Evolutionary conservation across 345 rosid genomes (phyloP), one percentile per base, ranked within the genome.

Genomic region (Gossypium stocksii): DNA sequence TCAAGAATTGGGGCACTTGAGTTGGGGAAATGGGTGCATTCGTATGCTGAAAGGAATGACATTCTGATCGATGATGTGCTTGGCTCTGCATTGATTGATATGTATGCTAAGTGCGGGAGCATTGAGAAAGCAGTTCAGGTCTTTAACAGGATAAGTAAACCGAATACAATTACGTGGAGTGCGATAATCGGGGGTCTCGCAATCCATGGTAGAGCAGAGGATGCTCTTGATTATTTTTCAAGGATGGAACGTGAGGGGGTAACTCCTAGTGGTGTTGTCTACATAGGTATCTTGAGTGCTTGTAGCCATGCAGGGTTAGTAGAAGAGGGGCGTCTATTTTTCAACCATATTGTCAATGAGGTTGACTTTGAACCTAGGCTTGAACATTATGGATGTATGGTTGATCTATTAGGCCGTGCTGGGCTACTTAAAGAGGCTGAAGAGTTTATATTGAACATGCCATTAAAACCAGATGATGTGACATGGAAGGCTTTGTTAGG

Each of bases 321-420:
- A 1, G 84, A 85, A 70, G 83, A 91, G 71, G 94, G 93, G 15
- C 79, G 82, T 34, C 77, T 56, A 6, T 71, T 81, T 43, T 87
- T 90, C 73, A 76, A 83, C 76, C 84, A 82, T 27, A 90, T 91
- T 93, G 79, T 78, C 62, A 79, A 75, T 61, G 82, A 78, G 23
- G 80, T 46, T 20, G 90, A 89, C 51, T 54, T 90, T 41, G 89
- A 85, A 46, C 95, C 92, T 27, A 87, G 88, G 74, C 75, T 92
- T 3, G 95, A 89, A 78, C 97, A 92, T 73, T 90, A 85, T 41
- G 88, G 93, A 9, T 90, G 92, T 72, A 85, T 90, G 93, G 90
- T 89, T 78, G 95, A 92, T 80, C 78, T 92, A 44, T 74, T 90
- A 60, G 91, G 92, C 17, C 89, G 92, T 1, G 86, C 88, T 0